Base-by-base conservation (phyloP, 768 basidiomycete species). In the Agaricus blazei region DNA sequence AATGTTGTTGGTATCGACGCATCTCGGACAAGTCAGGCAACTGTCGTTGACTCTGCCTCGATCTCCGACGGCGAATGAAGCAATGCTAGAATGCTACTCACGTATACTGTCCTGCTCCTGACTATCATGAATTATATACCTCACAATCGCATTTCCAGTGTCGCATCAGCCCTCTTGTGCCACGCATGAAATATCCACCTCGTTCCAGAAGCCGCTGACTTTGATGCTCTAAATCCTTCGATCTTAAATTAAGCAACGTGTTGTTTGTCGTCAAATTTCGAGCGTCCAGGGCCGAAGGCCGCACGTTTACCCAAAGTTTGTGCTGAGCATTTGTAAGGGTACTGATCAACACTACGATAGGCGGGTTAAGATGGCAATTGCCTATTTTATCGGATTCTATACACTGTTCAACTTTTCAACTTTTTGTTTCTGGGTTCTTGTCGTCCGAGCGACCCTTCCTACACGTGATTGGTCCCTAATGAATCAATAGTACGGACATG, bases 1-100 rank as follows among this genome's bases (percentile, higher is more conserved):
- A 59, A 58, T 31, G 59, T 49, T 34, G 51, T 61, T 24, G 56
- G 56, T 42, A 62, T 60, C 27, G 56, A 56, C 12, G 38, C 26
- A 14, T 51, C 49, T 49, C 47, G 34, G 23, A 27, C 2, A 60
- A 61, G 34, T 54, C 57, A 4, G 58, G 52, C 40, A 37, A 50
- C 26, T 50, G 11, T 34, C 11, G 34, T 34, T 34, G 34, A 24
- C 27, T 40, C 48, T 23, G 24, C 23, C 24, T 50, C 49, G 19
- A 38, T 9, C 38, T 38, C 47, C 12, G 23, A 23, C n/a, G n/a
- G 49, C 49, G 38, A 27, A 23, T 38, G 40, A 37, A 14, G 27
- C 37, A 41, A 24, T 5, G 38, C 38, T 4, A 38, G 49, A 41
- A 24, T 5, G 38, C 38, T 4, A 38, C 37, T 24, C 11, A 40